Evolutionary conservation across 2,329 filamentous ascomycete genomes (phyloP).

Genomic region (Neofusicoccum sp.): DNA sequence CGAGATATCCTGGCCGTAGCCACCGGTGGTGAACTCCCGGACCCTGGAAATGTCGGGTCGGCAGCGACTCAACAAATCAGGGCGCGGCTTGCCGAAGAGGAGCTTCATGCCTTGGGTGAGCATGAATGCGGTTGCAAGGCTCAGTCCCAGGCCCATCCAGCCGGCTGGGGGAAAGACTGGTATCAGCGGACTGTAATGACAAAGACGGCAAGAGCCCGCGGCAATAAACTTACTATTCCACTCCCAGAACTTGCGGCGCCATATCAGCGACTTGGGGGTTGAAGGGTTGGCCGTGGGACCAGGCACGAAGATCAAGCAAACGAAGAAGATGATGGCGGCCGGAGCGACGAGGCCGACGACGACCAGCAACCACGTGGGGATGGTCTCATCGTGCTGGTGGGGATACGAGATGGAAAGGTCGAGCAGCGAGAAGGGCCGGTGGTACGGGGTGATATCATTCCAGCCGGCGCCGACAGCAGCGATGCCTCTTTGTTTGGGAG

Average conservation of each 20-base stretch:
- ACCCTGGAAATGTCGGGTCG: conserved; percentile 68
- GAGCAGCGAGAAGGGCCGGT: conserved; percentile 70
- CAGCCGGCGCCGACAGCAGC: conserved; percentile 63
- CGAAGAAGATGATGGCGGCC: conserved; percentile 66
- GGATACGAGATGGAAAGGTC: conserved; percentile 83
- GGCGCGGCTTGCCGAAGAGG: conserved; percentile 65
- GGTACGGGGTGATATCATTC: conserved; percentile 64
- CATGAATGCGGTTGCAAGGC: conserved; percentile 72
- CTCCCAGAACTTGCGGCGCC: conserved; percentile 88
- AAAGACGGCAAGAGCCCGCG: too few relatives aligned
- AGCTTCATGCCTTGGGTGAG: conserved; percentile 87
- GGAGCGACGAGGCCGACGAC: conserved; percentile 68
- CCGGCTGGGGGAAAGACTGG: conserved; percentile 50
- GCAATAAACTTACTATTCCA: conserved; percentile 60
- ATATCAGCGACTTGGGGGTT: conserved; percentile 67
- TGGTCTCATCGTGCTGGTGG: conserved; percentile 68
- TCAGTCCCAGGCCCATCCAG: conserved; percentile 78
- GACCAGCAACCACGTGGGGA: conserved; percentile 67
- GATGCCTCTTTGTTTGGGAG: conserved; percentile 47
- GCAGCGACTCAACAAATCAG: conserved; percentile 70
- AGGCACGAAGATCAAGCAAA: conserved; percentile 71
- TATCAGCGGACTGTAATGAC: background rate
- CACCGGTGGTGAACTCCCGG: conserved; percentile 63
- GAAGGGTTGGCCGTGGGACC: conserved; percentile 66
- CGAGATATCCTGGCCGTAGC: conserved; percentile 54